Evolutionary conservation across 371 early-diverging fungal genomes (phyloP).

Genomic region (Mortierella polycephala): DNA sequence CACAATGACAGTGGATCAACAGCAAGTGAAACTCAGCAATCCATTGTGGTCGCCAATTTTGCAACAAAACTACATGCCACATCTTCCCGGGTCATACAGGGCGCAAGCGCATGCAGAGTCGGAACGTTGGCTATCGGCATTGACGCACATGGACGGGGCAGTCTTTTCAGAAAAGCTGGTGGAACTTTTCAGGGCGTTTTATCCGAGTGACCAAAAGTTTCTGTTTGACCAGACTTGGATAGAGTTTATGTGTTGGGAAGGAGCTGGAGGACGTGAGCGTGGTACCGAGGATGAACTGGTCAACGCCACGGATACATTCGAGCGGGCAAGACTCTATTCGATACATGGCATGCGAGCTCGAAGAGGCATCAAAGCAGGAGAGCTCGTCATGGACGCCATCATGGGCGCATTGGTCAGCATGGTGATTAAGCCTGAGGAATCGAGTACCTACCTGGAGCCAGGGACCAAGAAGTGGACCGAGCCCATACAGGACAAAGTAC

Average conservation of each 20-base stretch:
- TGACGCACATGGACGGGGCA: slow-evolving; percentile 37
- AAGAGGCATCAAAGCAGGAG: slow-evolving; percentile 16
- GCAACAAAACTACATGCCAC: slow-evolving; percentile 25
- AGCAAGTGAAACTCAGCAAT: slow-evolving; percentile 33
- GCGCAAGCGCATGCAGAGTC: slow-evolving; percentile 20
- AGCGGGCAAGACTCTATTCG: no score
- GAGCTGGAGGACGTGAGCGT: slow-evolving; percentile 15
- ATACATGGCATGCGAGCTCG: no score
- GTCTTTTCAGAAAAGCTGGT: slow-evolving; percentile 36
- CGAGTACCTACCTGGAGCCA: slow-evolving; percentile 19
- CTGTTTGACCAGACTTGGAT: slow-evolving; percentile 41
- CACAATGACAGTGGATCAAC: slow-evolving; percentile 11
- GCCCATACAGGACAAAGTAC: slow-evolving; percentile 11
- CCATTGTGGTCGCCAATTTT: slow-evolving; percentile 48
- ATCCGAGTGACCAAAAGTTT: slow-evolving; percentile 53
- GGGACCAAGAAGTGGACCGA: slow-evolving; percentile 39
- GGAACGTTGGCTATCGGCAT: slow-evolving; percentile 35
- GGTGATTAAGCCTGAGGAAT: slow-evolving; percentile 51
- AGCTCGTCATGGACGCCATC: slow-evolving; percentile 39
- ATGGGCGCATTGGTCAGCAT: slow-evolving; percentile 38
- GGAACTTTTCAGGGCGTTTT: slow-evolving; percentile 44
- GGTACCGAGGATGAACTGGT: slow-evolving; percentile 5
- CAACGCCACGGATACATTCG: background rate
- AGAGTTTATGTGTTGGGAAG: slow-evolving; percentile 48
- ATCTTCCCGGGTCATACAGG: slow-evolving; percentile 18